phyloP scores from a whole-genome alignment of 208 protist species.

The Wallacemonas sp. region DNA sequence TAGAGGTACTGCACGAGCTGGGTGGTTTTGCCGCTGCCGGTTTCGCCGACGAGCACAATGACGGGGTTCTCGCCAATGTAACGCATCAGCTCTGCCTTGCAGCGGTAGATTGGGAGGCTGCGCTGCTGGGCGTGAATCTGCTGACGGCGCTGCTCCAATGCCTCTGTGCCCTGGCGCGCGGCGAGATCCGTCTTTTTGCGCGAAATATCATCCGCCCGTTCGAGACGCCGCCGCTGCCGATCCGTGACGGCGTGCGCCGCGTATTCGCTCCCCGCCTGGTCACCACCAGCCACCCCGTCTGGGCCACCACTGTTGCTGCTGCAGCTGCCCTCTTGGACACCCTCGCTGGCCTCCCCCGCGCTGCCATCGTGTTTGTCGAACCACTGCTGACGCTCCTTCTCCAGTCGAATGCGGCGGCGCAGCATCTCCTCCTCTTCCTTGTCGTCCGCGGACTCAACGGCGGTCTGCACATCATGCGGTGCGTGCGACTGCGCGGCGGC shows the following conservation, averaged over 20 bases:
- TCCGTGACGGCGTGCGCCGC: not conserved
- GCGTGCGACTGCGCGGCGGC: not conserved
- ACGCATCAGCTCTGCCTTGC: slow-evolving; percentile 69
- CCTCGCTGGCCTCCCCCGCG: no score
- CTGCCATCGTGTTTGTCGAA: not conserved
- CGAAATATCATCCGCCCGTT: not conserved
- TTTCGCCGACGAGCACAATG: slow-evolving; percentile 87
- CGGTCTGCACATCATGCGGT: not conserved
- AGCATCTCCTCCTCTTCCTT: slow-evolving; percentile 21
- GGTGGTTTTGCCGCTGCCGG: slow-evolving; percentile 92
- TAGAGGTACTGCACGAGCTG: slow-evolving; percentile 92
- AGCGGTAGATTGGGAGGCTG: slow-evolving; percentile 72
- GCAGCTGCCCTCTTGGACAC: no score
- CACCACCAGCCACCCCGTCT: not conserved
- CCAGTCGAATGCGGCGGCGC: slow-evolving; percentile 20
- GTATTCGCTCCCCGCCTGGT: slow-evolving; percentile 17
- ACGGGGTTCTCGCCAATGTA: slow-evolving; percentile 82
- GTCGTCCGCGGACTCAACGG: slow-evolving; percentile 4
- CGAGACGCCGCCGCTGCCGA: slow-evolving; percentile 6
- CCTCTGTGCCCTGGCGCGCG: slow-evolving; percentile 15
- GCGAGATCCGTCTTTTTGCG: slow-evolving; percentile 21
- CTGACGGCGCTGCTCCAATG: slow-evolving; percentile 27
- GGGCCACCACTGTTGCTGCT: not conserved
- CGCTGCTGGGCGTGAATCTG: slow-evolving; percentile 34
- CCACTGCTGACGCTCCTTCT: slow-evolving; percentile 6